Evolutionary conservation across 495 filamentous ascomycete species (phyloP).

Genomic region (Penicillium ucsense): DNA sequence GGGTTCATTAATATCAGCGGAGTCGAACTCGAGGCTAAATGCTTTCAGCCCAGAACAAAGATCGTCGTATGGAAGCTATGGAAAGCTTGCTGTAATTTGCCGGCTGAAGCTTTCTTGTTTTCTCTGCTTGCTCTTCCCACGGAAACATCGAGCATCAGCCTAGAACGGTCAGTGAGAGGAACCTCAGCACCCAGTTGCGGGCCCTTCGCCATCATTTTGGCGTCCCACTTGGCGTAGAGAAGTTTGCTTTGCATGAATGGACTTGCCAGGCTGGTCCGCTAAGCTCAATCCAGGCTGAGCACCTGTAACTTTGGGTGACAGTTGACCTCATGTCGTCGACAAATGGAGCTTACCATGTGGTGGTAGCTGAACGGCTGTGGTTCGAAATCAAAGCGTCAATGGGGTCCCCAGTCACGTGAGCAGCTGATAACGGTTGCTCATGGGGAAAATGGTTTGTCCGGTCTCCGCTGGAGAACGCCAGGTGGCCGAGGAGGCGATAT

Average conservation of each 20-base stretch:
- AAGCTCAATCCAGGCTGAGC: too few species aligned
- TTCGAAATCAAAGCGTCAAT: not conserved
- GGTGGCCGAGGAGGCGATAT: slow-evolving; percentile 8
- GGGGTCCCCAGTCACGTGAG: not conserved
- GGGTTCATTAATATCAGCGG: too few species aligned
- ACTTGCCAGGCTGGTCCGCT: not conserved
- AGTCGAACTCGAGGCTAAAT: too few species aligned
- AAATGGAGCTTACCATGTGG: not conserved
- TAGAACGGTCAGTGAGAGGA: not conserved
- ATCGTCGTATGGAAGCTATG: too few species aligned
- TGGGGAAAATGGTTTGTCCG: slow-evolving; percentile 6
- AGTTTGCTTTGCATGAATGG: too few species aligned
- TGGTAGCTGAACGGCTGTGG: not conserved
- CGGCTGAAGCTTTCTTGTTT: too few species aligned
- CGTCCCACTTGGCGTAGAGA: too few species aligned
- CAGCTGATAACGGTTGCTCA: not conserved
- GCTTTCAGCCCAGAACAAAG: too few species aligned
- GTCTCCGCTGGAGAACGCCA: slow-evolving; percentile 11
- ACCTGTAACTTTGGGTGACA: not conserved
- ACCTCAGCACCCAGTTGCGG: slow-evolving; percentile 1
- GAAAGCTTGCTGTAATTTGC: too few species aligned
- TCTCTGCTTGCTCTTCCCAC: too few species aligned
- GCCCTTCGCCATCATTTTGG: not conserved
- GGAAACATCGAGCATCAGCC: not conserved
- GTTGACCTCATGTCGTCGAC: not conserved